These are phyloP conservation scores for Amaranthus tricolor DNA, from an alignment of 179 eudicot species.

Conservation along the genomic window DNA sequence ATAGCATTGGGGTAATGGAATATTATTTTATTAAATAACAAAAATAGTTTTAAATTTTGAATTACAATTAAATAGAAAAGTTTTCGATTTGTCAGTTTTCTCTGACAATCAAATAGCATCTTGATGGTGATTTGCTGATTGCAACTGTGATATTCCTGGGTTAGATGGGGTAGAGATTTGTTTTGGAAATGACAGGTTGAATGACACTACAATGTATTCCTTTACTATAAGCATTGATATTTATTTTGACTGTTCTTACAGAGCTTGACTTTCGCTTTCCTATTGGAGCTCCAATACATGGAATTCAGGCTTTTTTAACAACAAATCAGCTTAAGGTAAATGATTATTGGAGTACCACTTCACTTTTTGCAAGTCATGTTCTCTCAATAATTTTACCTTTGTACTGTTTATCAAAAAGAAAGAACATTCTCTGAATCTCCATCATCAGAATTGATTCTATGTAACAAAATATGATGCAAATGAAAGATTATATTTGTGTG, in stretches of 20 bases:
- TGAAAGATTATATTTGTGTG: too few relatives aligned
- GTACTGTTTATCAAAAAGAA: too few relatives aligned
- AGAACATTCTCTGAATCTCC: background rate
- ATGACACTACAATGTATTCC: background rate
- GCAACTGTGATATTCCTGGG: background rate
- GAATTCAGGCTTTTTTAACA: conserved; percentile 83
- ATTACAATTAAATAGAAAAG: background rate
- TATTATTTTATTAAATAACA: too few relatives aligned
- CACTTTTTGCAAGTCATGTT: background rate
- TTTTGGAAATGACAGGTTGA: background rate
- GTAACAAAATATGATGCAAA: background rate
- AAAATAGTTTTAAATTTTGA: too few relatives aligned
- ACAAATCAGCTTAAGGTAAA: conserved; percentile 95
- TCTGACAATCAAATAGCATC: background rate
- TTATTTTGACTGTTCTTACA: conserved; percentile 30
- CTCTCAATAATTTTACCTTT: background rate
- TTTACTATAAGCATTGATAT: background rate
- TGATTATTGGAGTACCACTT: background rate
- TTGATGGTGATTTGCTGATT: background rate
- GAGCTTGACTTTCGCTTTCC: conserved; percentile 98
- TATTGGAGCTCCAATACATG: conserved; percentile 96
- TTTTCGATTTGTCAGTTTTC: background rate
- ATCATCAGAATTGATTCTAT: background rate
- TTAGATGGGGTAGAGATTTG: background rate
- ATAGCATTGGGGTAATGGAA: too few relatives aligned